These are phyloP conservation scores for Claviceps sp. DNA, from an alignment of 2,329 filamentous ascomycete species.

Conservation along the genomic window DNA sequence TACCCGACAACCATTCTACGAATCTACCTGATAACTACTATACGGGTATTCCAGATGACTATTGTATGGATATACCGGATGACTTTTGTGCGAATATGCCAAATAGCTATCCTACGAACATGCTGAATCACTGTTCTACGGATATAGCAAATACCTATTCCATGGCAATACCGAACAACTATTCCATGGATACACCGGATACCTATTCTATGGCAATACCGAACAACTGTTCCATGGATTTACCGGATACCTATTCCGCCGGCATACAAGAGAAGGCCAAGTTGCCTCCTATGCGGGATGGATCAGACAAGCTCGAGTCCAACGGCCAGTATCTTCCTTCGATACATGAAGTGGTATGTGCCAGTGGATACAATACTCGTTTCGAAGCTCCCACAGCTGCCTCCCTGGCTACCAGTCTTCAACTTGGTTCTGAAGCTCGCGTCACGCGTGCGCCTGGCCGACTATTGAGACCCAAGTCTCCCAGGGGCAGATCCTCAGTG, in stretches of 20 bases:
- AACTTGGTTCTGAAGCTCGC: constrained; percentile 11
- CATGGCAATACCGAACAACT: not conserved
- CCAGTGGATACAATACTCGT: constrained; percentile 9
- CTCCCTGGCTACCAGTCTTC: constrained; percentile 18
- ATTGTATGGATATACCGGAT: no score
- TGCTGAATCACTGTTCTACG: no score
- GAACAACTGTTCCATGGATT: no score
- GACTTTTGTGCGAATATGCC: no score
- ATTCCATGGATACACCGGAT: not conserved
- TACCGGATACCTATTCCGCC: constrained; percentile 10
- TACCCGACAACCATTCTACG: no score
- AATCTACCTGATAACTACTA: no score
- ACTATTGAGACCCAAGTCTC: constrained; percentile 17
- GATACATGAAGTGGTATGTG: constrained; percentile 15
- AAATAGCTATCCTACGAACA: no score
- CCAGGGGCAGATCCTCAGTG: constrained; percentile 15
- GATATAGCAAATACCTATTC: constrained; percentile 7
- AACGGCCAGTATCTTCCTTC: constrained; percentile 25
- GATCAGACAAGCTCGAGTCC: constrained; percentile 21
- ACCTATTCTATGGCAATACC: constrained; percentile 7
- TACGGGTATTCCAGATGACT: no score
- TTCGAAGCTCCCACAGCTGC: constrained; percentile 16
- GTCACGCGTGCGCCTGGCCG: constrained; percentile 24
- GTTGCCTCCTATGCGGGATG: constrained; percentile 24
- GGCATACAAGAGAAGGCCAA: constrained; percentile 9